Percentiles rank a stretch among this genome's conserved stretches.
Evolutionary conservation across 2,329 filamentous ascomycete species (phyloP).

Genomic region (Waltergamsia citrina): DNA sequence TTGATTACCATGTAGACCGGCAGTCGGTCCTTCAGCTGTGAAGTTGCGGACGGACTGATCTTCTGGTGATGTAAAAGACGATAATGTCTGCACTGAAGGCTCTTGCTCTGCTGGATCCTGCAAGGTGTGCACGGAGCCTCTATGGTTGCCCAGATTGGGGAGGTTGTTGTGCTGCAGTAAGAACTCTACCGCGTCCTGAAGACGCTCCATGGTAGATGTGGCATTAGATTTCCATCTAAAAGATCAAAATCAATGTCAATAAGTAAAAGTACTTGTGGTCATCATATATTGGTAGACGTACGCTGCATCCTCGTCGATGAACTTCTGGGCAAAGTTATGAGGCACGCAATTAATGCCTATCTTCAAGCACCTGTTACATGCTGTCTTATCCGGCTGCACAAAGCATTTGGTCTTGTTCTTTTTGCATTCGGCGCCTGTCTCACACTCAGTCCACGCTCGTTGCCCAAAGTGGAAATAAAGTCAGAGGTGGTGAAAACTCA

Average conservation of each 20-base stretch:
- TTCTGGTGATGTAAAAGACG: too few relatives aligned
- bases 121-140: too few relatives aligned
- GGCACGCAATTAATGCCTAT: conserved; percentile 8
- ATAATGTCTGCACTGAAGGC: too few relatives aligned
- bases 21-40: conserved; percentile 8
- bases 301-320: conserved; percentile 9
- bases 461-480: too few relatives aligned
- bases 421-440: conserved; percentile 10
- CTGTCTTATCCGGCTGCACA: conserved; percentile 4
- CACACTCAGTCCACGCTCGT: too few relatives aligned
- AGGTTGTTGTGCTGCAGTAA: conserved; percentile 8
- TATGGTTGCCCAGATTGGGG: too few relatives aligned
- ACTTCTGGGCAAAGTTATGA: conserved; percentile 10
- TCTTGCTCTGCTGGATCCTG: too few relatives aligned
- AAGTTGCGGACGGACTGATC: too few relatives aligned
- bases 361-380: conserved; percentile 8
- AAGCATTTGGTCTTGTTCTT: conserved; percentile 9
- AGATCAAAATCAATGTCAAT: too few relatives aligned
- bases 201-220: conserved; percentile 6
- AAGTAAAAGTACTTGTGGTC: too few relatives aligned
- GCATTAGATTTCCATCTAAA: conserved; percentile 9
- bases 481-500: too few relatives aligned
- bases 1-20: conserved; percentile 5
- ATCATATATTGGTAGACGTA: too few relatives aligned
- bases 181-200: conserved; percentile 8